Evolutionary conservation across 345 rosid genomes (phyloP), one percentile per base, ranked within the genome.

Genomic region (Leavenworthia alabamica): DNA sequence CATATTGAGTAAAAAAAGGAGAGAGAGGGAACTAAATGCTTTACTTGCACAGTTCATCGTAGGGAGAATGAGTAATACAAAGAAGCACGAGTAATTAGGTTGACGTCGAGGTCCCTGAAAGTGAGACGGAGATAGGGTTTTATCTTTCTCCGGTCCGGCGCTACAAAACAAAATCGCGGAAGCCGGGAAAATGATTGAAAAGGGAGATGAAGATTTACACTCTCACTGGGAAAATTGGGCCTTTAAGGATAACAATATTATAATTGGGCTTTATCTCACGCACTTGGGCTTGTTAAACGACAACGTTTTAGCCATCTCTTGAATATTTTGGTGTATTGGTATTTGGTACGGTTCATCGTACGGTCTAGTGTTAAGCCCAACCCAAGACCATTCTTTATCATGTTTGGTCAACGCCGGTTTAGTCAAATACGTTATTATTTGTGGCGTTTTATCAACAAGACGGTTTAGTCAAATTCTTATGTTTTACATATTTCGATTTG

Each of bases 21-120:
- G n/a, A 40, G 1, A 15, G 2, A 23, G 20, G 37, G 53, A 66
- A 26, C 48, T 43, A 56, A 33, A 45, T 41, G 42, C 36, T 68
- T 71, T 75, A 86, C 98, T 86, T 71, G 90, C 77, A 65, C 98
- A 88, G 76, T 88, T 83, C 98, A 91, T 88, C 24, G 70, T 59
- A 69, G 37, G 33, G 32, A 62, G 45, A n/a, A n/a, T n/a, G n/a
- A n/a, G n/a, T n/a, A n/a, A 41, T 4, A 43, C 26, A 43, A 60
- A 9, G 19, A 1, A 39, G 31, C 12, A 12, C 17, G 56, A 44
- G 42, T 1, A 7, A 29, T 17, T 27, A 28, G 12, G 63, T 3
- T 0, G 50, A 45, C 12, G 41, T 26, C 40, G 12, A 61, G 11
- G 6, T 54, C 36, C 43, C 51, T 20, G 8, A 19, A 20, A 20